Percentiles rank a stretch among this genome's conserved stretches.
These are phyloP conservation scores for Myrmaecium sp. DNA, from an alignment of 2,329 filamentous ascomycete genomes.

Conservation along the genomic window DNA sequence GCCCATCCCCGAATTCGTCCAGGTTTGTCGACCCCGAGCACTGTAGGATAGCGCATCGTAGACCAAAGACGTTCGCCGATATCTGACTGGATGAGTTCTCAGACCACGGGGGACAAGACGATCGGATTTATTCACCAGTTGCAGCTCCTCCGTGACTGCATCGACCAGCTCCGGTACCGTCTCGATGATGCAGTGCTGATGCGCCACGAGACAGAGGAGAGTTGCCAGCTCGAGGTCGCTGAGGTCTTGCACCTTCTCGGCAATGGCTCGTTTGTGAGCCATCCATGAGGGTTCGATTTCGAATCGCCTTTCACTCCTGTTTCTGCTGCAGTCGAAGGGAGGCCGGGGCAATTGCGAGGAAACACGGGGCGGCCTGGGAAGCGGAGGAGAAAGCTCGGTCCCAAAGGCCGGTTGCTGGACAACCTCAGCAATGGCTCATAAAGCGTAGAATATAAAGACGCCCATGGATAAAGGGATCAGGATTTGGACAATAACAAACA, in stretches of 20 bases:
- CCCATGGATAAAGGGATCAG: too few relatives aligned
- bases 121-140: constrained; percentile 36
- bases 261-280: too few relatives aligned
- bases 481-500: too few relatives aligned
- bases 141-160: constrained; percentile 56
- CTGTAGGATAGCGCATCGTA: constrained; percentile 52
- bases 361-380: too few relatives aligned
- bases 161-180: constrained; percentile 45
- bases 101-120: constrained; percentile 1
- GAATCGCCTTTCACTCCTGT: too few relatives aligned
- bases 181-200: constrained; percentile 80
- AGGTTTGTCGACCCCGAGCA: constrained; percentile 59
- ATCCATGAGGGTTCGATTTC: too few relatives aligned
- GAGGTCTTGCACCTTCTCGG: constrained; percentile 57
- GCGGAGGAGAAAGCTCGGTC: too few relatives aligned
- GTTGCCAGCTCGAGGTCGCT: constrained; percentile 78
- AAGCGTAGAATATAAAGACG: too few relatives aligned
- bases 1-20: constrained; percentile 60
- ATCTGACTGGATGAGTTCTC: constrained; percentile 31
- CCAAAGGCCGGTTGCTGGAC: too few relatives aligned
- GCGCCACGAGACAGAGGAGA: constrained; percentile 61
- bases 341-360: too few relatives aligned
- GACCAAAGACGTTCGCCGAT: constrained; percentile 51
- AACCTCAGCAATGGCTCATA: too few relatives aligned
- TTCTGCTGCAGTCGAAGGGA: too few relatives aligned